These are phyloP conservation scores for Ceratobasidium sp. DNA, from an alignment of 1,284 basidiomycete genomes.

Conservation along the genomic window DNA sequence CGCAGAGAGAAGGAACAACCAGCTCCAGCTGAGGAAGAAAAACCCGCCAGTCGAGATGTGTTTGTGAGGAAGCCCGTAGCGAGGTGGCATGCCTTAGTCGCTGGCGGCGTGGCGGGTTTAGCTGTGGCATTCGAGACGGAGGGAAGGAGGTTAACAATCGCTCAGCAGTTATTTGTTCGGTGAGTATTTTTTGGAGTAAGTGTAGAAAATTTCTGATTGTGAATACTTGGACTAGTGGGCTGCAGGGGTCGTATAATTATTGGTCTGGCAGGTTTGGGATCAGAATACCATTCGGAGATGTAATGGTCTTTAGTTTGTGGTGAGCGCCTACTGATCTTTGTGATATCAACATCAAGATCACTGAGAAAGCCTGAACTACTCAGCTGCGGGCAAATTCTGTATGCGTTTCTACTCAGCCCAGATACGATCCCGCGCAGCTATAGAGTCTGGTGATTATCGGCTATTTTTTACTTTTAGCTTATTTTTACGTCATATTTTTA, in stretches of 20 bases:
- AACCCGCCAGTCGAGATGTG: constrained; percentile 56
- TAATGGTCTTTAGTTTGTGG: constrained; percentile 87
- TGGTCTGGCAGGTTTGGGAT: constrained; percentile 76
- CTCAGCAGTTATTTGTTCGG: constrained; percentile 94
- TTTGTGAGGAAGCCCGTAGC: constrained; percentile 58
- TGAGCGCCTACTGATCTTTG: constrained; percentile 58
- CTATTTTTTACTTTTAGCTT: background rate
- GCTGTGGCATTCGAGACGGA: constrained; percentile 87
- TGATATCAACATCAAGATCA: background rate
- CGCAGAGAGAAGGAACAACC: constrained; percentile 29
- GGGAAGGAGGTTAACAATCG: constrained; percentile 78
- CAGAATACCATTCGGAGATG: constrained; percentile 86
- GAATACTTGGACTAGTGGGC: constrained; percentile 65
- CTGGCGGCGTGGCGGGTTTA: constrained; percentile 85
- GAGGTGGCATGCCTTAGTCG: constrained; percentile 90
- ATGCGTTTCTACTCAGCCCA: constrained; percentile 83
- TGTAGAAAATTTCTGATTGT: constrained; percentile 16
- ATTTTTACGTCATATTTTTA: constrained; percentile 51
- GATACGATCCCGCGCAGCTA: constrained; percentile 88
- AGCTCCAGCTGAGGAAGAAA: constrained; percentile 34
- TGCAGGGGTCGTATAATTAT: constrained; percentile 87
- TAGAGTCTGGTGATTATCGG: constrained; percentile 70
- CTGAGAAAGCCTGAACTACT: background rate
- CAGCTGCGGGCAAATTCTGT: constrained; percentile 93
- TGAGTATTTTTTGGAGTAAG: constrained; percentile 57